A percentile compares a stretch with the other conserved stretches of the same genome.
phyloP scores from a whole-genome alignment of 306 rosid species.

The Aeschynomene evenia region DNA sequence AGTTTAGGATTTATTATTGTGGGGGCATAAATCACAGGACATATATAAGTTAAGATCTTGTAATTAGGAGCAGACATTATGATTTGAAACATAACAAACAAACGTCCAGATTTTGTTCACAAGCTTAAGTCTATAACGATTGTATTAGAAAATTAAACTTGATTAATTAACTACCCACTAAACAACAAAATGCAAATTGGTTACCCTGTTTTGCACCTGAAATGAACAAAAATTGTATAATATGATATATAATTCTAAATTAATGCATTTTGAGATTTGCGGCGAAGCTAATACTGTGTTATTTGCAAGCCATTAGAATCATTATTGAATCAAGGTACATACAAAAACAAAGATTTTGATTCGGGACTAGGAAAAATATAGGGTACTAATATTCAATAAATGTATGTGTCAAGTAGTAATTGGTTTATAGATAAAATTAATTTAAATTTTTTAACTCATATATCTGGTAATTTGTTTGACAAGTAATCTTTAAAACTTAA shows the following conservation, averaged over 20 bases:
- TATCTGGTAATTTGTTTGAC: too few relatives aligned
- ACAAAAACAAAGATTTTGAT: too few relatives aligned
- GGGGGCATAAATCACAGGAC: not conserved
- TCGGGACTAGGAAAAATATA: too few relatives aligned
- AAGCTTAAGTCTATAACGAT: not conserved
- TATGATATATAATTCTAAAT: too few relatives aligned
- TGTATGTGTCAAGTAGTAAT: too few relatives aligned
- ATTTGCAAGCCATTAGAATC: not conserved
- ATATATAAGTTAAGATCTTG: not conserved
- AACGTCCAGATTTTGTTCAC: slow-evolving; percentile 31
- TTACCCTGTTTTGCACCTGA: not conserved
- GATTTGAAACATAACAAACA: not conserved
- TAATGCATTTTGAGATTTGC: not conserved
- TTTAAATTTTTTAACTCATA: too few relatives aligned
- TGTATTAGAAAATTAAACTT: not conserved
- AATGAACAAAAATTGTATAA: not conserved
- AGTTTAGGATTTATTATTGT: too few relatives aligned
- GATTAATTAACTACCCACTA: not conserved
- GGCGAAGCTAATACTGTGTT: not conserved
- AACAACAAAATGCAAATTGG: slow-evolving; percentile 2
- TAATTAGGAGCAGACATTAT: not conserved
- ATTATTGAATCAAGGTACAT: not conserved
- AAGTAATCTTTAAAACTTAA: too few relatives aligned
- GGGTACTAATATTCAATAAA: too few relatives aligned
- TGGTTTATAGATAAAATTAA: too few relatives aligned